Percentiles rank a stretch among this genome's conserved stretches.
Evolutionary conservation across 1,284 basidiomycete species (phyloP).

Genomic region (Lentinula novae-zelandiae): DNA sequence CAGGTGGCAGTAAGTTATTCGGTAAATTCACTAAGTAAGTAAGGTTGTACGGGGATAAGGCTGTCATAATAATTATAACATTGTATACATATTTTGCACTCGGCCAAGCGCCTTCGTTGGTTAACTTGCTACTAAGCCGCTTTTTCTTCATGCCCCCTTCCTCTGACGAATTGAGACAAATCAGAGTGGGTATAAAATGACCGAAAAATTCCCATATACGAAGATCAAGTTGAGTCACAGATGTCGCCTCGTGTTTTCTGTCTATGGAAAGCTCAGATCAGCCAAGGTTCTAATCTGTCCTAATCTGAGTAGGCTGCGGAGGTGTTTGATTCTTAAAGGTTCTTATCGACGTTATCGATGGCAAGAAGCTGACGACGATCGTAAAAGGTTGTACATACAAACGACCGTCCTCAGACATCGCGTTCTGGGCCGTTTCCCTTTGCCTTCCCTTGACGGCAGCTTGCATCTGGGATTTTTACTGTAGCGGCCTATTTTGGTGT

Average conservation of each 20-base stretch:
- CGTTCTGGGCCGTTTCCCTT: background rate
- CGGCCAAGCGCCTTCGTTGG: background rate
- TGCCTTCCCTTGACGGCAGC: background rate
- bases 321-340: background rate
- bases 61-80: too few species aligned
- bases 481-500: background rate
- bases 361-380: background rate
- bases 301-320: background rate
- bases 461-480: background rate
- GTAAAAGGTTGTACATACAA: background rate
- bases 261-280: background rate
- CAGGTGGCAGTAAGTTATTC: conserved; percentile 39
- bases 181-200: background rate
- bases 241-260: background rate
- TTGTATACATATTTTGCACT: too few species aligned
- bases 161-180: background rate
- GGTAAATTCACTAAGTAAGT: conserved; percentile 33
- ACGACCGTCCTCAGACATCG: background rate
- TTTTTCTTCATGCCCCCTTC: too few species aligned
- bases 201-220: too few species aligned
- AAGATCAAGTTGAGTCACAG: background rate
- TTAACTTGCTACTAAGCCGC: too few species aligned
- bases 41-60: background rate
- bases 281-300: background rate
- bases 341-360: background rate